phyloP scores from a whole-genome alignment of 1,139 yeast genomes.

The Blastobotrys buckinghamii region DNA sequence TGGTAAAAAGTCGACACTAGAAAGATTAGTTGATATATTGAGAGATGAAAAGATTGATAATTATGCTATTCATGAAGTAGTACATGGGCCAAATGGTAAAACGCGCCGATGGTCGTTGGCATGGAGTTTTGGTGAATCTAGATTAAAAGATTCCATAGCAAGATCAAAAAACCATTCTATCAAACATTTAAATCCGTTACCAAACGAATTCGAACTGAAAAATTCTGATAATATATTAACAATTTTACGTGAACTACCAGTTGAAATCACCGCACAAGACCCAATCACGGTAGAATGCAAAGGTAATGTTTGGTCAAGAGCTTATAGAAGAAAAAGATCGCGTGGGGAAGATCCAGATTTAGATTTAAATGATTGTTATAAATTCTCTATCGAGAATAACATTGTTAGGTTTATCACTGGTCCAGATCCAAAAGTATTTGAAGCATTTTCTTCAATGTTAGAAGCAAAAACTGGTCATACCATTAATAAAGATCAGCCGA shows the following conservation, averaged over 20 bases:
- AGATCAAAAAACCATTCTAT: conserved; percentile 2
- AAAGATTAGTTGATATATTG: conserved; percentile 22
- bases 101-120: conserved; percentile 40
- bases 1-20: conserved; percentile 34
- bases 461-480: background rate
- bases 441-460: conserved; percentile 19
- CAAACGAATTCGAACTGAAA: conserved; percentile 1
- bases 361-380: conserved; percentile 5
- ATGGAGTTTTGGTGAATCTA: conserved; percentile 33
- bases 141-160: conserved; percentile 11
- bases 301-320: conserved; percentile 35
- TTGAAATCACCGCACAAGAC: conserved; percentile 1
- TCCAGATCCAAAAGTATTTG: conserved; percentile 17
- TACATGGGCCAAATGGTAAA: conserved; percentile 26
- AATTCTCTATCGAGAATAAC: conserved; percentile 2
- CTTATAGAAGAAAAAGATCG: conserved; percentile 25
- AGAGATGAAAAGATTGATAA: conserved; percentile 21
- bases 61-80: conserved; percentile 31
- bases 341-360: conserved; percentile 4
- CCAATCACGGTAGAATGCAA: conserved; percentile 7
- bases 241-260: conserved; percentile 1
- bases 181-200: conserved; percentile 7
- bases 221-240: background rate
- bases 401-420: conserved; percentile 20
- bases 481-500: too few relatives aligned